Evolutionary conservation across 805 yeast genomes (phyloP), one percentile per base, ranked within the genome.

Genomic region (Wickerhamomyces kurtzmanii): DNA sequence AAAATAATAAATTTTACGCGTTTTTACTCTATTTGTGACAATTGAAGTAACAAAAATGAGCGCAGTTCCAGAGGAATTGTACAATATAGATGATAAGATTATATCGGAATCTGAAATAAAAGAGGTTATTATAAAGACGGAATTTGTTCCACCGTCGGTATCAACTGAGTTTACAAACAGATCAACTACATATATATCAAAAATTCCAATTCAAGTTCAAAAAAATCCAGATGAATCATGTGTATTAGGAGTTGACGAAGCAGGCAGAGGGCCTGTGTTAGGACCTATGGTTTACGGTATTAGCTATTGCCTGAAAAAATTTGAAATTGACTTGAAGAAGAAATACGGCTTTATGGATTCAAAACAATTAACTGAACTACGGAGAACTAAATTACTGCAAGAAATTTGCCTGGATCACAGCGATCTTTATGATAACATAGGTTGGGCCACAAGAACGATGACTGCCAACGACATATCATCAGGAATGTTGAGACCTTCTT

Each of bases 231-330:
- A 39, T 2, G 58, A 52, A 9, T 59, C 66, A 1, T 66, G 76
- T 2, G 51, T 62, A 4, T 53, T 91, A 8, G 99, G 99, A 1
- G 94, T 91, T 1, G 99, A 91, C 52, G 99, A 91, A 50, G 99
- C 99, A 0, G 99, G 99, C 1, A 66, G 99, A 39, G 99, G 99
- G 0, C 99, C 99, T 0, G 96, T 93, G 0, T 45, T 93, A 22
- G 98, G 98, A 0, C 94, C 97, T 0, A 91, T 91, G 98, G 98
- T 91, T 2, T 91, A 91, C 47, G 94, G 94, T 4, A 62, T 85
- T 6, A 75, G 91, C 4, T 91, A 85, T 47, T 77, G 94, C 37
- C 53, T 75, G 9, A 62, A 66, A 26, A 51, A 57, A 0, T 81
- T 71, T 31, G 57, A 56, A 34, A 50, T 62, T 17, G 45, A 54